A percentile compares a stretch with the other conserved stretches of the same genome.
Conservation (phyloP, 2,329 filamentous ascomycete genomes). For the Aspergillus phoenicis region DNA sequence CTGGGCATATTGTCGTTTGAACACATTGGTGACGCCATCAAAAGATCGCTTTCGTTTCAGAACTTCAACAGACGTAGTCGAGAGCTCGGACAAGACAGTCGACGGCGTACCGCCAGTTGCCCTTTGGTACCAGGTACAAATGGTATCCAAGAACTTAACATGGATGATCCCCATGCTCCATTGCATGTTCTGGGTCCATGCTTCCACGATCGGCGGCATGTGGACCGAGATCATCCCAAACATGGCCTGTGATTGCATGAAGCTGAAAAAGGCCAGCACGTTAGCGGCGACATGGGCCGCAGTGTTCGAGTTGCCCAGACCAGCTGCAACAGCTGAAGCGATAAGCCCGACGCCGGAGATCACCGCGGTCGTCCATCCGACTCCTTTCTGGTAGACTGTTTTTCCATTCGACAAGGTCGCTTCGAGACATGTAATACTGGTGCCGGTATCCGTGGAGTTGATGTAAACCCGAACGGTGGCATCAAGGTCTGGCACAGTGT, state of each 20-base stretch:
- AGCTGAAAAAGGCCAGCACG: constrained; percentile 84
- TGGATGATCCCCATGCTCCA: constrained; percentile 96
- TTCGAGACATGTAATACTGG: constrained; percentile 80
- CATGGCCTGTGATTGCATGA: constrained; percentile 92
- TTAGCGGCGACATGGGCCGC: constrained; percentile 92
- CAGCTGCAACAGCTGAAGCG: constrained; percentile 83
- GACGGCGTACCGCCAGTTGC: constrained; percentile 84
- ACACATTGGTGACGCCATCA: constrained; percentile 24
- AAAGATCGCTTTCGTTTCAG: constrained; percentile 62
- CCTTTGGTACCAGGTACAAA: constrained; percentile 94
- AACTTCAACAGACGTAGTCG: constrained; percentile 76
- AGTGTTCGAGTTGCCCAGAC: constrained; percentile 87
- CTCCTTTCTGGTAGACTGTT: constrained; percentile 82
- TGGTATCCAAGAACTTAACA: constrained; percentile 79
- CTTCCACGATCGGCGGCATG: constrained; percentile 81
- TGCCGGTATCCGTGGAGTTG: constrained; percentile 65
- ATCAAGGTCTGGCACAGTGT: constrained; percentile 86
- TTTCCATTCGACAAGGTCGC: constrained; percentile 86
- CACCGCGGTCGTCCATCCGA: constrained; percentile 85
- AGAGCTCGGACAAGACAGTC: constrained; percentile 72
- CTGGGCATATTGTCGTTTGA: constrained; percentile 36
- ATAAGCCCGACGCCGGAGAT: constrained; percentile 81
- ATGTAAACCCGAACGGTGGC: constrained; percentile 80
- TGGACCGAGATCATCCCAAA: constrained; percentile 80
- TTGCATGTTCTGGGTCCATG: constrained; percentile 96